A percentile compares a stretch with the other conserved stretches of the same genome.
Evolutionary conservation across 129 eudicot species (phyloP).

Genomic region (Flaveria bidentis): DNA sequence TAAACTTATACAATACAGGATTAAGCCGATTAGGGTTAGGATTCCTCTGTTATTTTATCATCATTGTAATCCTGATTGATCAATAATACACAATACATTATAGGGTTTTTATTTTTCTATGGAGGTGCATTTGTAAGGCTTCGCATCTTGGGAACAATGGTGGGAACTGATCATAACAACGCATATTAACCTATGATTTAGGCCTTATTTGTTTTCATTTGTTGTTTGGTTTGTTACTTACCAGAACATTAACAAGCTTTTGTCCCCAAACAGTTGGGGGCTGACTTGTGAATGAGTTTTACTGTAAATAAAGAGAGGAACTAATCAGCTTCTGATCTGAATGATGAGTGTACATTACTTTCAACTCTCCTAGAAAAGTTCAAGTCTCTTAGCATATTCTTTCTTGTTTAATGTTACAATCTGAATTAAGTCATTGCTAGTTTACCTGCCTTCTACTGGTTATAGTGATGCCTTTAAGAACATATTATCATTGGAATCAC

Average conservation of each 20-base stretch:
- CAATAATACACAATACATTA: too few species aligned
- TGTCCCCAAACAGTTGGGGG: constrained; percentile 3
- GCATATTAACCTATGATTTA: neutral
- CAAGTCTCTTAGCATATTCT: neutral
- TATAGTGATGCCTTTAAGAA: neutral
- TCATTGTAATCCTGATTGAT: too few species aligned
- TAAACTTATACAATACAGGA: too few species aligned
- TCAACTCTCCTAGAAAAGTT: too few species aligned
- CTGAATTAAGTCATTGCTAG: neutral
- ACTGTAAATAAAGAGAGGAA: neutral
- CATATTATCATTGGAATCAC: neutral
- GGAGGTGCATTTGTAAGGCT: neutral
- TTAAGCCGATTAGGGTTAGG: too few species aligned
- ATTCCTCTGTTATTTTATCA: too few species aligned
- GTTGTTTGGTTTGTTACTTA: constrained; percentile 13
- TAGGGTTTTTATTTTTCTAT: neutral
- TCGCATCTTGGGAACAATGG: neutral
- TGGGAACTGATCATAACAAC: neutral
- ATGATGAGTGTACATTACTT: neutral
- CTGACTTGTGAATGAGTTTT: neutral
- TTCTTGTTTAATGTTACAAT: neutral
- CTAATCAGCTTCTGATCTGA: neutral
- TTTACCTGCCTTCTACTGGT: neutral
- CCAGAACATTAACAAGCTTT: neutral
- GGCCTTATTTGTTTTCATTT: neutral